Evolutionary conservation across 495 filamentous ascomycete species (phyloP), one percentile per base, ranked within the genome.

Genomic region (Hypoxylon crocopeplum): DNA sequence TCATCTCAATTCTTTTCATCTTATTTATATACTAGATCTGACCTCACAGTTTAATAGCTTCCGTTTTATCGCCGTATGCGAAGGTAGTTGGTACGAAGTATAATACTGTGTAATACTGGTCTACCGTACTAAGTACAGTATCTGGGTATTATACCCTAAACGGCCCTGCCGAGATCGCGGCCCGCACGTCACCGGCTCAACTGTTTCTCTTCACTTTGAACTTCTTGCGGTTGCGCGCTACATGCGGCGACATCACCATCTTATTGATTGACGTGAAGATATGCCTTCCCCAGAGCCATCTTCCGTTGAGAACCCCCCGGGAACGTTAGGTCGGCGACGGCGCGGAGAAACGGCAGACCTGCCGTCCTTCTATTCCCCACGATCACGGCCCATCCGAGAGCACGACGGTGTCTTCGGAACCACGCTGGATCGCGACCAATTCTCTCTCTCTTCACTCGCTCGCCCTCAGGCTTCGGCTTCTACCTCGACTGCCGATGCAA

Each of bases 291-390:
- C 48, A 24, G 19, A 50, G n/a, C 34, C 37, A 2, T 54, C 60
- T 29, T 21, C 60, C n/a, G 30, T n/a, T 20, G 54, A 24, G 1
- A 41, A 32, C 29, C 10, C 48, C 38, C 34, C 11, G 11, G 20
- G 34, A 22, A n/a, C 37, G 5, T 16, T 13, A 17, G 37, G 52
- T 47, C 34, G 17, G 20, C 40, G 48, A 34, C 42, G 48, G 62
- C 73, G 59, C 10, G 45, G 57, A 38, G 69, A 72, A 37, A 50
- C 65, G 2, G 55, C 54, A 41, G 69, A 71, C 49, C 67, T 79
- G 34, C 77, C 77, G 5, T 72, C 77, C 2, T 79, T 79, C 50
- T 79, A 79, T 67, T 79, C 77, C n/a, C 77, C 77, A n/a, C 69
- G 41, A 30, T 69, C 72, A 29, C 64, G 54, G 24, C 57, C 73